Conservation (phyloP, 345 rosid genomes). For the Linum tenue region DNA sequence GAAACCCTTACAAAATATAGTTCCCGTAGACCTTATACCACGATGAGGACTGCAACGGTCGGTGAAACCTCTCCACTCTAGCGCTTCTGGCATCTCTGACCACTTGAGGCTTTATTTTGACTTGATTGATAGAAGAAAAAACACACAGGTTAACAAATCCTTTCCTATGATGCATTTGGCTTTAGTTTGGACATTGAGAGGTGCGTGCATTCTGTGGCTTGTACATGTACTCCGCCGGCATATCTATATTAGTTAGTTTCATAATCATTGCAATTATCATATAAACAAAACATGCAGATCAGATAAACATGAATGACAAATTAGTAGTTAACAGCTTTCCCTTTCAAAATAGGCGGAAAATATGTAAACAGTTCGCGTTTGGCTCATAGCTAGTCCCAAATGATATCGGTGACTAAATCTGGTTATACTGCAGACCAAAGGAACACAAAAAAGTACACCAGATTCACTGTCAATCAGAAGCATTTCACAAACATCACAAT, state of each 20-base stretch:
- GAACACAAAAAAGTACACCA: slow-evolving; percentile 2
- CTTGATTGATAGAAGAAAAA: too few relatives aligned
- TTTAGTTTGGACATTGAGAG: slow-evolving; percentile 60
- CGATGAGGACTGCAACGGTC: too few relatives aligned
- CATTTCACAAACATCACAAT: slow-evolving; percentile 86
- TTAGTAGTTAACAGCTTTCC: slow-evolving; percentile 31
- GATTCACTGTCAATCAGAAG: slow-evolving; percentile 47
- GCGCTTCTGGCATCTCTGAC: too few relatives aligned
- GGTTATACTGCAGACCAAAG: slow-evolving; percentile 52
- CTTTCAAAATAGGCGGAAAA: slow-evolving; percentile 83
- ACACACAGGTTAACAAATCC: too few relatives aligned
- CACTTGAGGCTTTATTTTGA: too few relatives aligned
- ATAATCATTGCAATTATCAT: not conserved
- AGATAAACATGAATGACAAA: not conserved
- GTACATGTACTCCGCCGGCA: slow-evolving; percentile 88
- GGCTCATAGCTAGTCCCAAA: slow-evolving; percentile 91
- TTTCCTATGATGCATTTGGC: slow-evolving; percentile 78
- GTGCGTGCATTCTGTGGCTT: slow-evolving; percentile 98
- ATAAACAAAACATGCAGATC: not conserved
- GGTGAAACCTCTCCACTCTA: too few relatives aligned
- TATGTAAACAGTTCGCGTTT: slow-evolving; percentile 67
- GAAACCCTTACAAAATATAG: too few relatives aligned
- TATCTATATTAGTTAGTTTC: slow-evolving; percentile 40
- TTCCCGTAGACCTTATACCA: too few relatives aligned
- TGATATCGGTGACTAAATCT: slow-evolving; percentile 74